Conservation (phyloP, 805 yeast genomes). For the Dipodascopsis uninucleata region DNA sequence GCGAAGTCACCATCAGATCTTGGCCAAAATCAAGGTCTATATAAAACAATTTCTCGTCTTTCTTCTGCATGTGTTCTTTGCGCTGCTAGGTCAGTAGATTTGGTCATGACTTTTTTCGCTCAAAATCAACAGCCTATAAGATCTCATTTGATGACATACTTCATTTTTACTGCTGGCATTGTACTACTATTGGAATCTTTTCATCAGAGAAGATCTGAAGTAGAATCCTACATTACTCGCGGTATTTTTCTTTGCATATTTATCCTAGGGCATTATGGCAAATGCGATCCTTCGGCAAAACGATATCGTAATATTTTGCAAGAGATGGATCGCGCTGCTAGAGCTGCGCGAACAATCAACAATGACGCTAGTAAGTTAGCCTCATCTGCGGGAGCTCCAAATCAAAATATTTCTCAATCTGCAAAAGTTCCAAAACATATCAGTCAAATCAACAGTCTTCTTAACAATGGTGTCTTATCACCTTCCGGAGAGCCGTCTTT, state of each 20-base stretch:
- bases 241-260: conserved; percentile 26
- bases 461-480: conserved; percentile 8
- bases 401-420: too few species aligned
- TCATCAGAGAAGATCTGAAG: conserved; percentile 27
- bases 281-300: conserved; percentile 27
- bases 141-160: conserved; percentile 26
- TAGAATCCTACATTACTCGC: conserved; percentile 26
- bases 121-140: conserved; percentile 27
- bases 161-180: conserved; percentile 27
- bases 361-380: conserved; percentile 1
- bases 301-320: conserved; percentile 25
- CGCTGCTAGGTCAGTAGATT: conserved; percentile 26
- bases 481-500: conserved; percentile 7
- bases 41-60: conserved; percentile 23
- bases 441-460: conserved; percentile 22
- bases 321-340: conserved; percentile 28
- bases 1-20: conserved; percentile 24
- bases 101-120: conserved; percentile 27
- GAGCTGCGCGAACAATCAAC: conserved; percentile 25
- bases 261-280: conserved; percentile 26
- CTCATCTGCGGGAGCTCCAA: conserved; percentile 7
- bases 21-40: conserved; percentile 6
- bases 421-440: conserved; percentile 13
- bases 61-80: conserved; percentile 27
- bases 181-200: conserved; percentile 24